These are phyloP conservation scores for Xerocomus potaroensis DNA, from an alignment of 768 basidiomycete genomes.

Conservation along the genomic window DNA sequence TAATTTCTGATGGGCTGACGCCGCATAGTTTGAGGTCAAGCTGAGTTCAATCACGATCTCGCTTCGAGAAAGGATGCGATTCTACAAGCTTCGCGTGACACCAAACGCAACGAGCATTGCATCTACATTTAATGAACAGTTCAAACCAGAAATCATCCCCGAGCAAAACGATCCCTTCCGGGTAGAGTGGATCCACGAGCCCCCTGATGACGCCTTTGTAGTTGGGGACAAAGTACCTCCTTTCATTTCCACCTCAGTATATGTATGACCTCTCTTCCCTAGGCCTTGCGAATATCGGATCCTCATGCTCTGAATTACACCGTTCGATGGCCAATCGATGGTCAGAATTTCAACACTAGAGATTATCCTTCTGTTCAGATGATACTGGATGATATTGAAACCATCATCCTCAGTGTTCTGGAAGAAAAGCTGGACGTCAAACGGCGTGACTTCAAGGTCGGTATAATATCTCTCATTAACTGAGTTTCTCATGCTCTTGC, in stretches of 20 bases:
- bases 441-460: conserved; percentile 56
- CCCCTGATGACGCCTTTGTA: conserved; percentile 44
- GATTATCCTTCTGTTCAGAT: conserved; percentile 72
- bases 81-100: conserved; percentile 77
- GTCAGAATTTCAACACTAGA: conserved; percentile 76
- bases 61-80: conserved; percentile 77
- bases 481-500: neutral
- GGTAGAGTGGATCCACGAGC: conserved; percentile 76
- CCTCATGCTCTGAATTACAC: conserved; percentile 64
- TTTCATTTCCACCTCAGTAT: neutral
- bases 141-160: conserved; percentile 80
- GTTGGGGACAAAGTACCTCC: conserved; percentile 65
- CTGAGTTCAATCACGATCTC: conserved; percentile 67
- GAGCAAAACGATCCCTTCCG: conserved; percentile 80
- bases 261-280: conserved; percentile 7
- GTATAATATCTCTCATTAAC: conserved; percentile 9
- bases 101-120: conserved; percentile 67
- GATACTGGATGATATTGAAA: conserved; percentile 73
- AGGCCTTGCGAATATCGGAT: conserved; percentile 71
- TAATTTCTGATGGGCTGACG: conserved; percentile 2
- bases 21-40: conserved; percentile 66
- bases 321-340: conserved; percentile 79
- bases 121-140: conserved; percentile 75
- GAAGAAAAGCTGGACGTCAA: conserved; percentile 54
- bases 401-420: conserved; percentile 61